phyloP scores from a whole-genome alignment of 768 basidiomycete genomes.

The Calocera viscosa region DNA sequence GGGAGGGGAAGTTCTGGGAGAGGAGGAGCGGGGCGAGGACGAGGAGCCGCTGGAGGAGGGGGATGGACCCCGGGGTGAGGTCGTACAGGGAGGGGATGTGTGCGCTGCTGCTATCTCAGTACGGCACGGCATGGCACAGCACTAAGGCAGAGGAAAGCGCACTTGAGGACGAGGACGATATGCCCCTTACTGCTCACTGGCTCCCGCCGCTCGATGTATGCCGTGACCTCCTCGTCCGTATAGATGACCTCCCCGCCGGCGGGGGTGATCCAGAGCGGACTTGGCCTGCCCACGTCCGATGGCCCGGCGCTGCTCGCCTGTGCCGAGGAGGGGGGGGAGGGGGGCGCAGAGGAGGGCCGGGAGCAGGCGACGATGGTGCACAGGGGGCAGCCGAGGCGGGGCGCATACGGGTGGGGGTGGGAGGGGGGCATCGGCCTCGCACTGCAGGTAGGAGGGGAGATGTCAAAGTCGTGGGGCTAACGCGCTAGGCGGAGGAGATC shows the following conservation, averaged over 20 bases:
- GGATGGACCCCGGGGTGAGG: slow-evolving; percentile 37
- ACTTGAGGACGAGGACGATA: slow-evolving; percentile 67
- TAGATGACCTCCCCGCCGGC: slow-evolving; percentile 32
- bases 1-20: slow-evolving; percentile 28
- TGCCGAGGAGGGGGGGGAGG: slow-evolving; percentile 33
- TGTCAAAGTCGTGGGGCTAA: too few species aligned
- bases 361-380: slow-evolving; percentile 58
- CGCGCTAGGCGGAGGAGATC: too few species aligned
- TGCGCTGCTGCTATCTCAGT: slow-evolving; percentile 34
- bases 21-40: slow-evolving; percentile 9
- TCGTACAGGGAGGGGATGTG: slow-evolving; percentile 69
- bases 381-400: slow-evolving; percentile 62
- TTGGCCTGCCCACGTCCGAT: background rate
- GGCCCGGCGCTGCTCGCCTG: slow-evolving; percentile 45
- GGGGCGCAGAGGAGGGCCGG: slow-evolving; percentile 33
- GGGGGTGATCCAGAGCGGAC: background rate
- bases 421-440: background rate
- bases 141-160: slow-evolving; percentile 18
- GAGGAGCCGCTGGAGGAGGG: slow-evolving; percentile 11
- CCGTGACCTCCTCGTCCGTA: slow-evolving; percentile 66
- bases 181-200: slow-evolving; percentile 65
- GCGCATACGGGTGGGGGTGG: slow-evolving; percentile 34
- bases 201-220: slow-evolving; percentile 54
- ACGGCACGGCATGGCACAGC: slow-evolving; percentile 15
- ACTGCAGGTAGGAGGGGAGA: too few species aligned